Conservation (phyloP, 441 rosid genomes). For the Daphne laureola region DNA sequence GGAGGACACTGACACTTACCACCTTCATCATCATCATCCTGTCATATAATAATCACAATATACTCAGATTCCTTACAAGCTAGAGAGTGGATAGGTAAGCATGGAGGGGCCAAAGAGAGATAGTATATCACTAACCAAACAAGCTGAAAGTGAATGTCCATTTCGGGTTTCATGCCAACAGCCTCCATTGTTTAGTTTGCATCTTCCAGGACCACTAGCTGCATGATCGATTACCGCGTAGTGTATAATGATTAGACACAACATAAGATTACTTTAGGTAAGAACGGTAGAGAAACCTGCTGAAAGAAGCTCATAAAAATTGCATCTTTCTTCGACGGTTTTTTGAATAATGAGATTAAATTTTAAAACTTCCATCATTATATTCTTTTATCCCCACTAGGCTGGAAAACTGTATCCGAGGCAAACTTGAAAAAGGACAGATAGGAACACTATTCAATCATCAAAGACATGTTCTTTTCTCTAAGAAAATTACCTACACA, state of each 20-base stretch:
- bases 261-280: conserved; percentile 9
- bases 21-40: conserved; percentile 53
- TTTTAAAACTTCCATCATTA: too few species aligned
- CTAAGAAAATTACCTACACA: conserved; percentile 63
- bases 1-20: conserved; percentile 76
- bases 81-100: not conserved
- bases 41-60: conserved; percentile 20
- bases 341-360: not conserved
- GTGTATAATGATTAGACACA: not conserved
- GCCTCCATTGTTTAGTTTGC: conserved; percentile 91
- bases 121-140: conserved; percentile 56
- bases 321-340: too few species aligned
- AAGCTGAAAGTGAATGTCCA: conserved; percentile 77
- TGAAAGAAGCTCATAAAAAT: not conserved
- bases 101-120: not conserved
- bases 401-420: too few species aligned
- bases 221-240: conserved; percentile 16
- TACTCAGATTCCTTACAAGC: conserved; percentile 6
- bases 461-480: not conserved
- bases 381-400: too few species aligned
- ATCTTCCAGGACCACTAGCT: conserved; percentile 91
- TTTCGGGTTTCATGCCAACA: conserved; percentile 72
- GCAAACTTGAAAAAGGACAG: too few species aligned
- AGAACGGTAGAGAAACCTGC: conserved; percentile 1
- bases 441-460: not conserved